Percentiles rank a stretch among this genome's conserved stretches.
phyloP scores from a whole-genome alignment of 352 stramenopile species.

The Blastocystis sp. region DNA sequence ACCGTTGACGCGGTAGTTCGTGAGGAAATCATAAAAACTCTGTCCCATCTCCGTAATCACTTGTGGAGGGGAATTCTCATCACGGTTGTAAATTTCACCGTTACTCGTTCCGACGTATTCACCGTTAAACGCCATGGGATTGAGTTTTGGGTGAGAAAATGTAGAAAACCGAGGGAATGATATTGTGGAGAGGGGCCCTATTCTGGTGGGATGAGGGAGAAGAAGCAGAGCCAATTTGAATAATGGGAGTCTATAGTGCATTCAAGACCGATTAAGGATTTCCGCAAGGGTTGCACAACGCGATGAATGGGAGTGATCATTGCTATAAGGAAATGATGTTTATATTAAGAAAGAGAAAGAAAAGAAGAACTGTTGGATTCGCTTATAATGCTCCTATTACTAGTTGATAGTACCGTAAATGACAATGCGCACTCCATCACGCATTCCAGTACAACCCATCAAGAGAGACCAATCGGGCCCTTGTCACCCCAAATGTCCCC shows the following conservation, averaged over 20 bases:
- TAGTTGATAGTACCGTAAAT: no score
- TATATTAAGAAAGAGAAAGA: no score
- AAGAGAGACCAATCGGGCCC: no score
- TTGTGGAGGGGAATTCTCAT: background rate
- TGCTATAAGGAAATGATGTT: no score
- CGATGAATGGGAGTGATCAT: no score
- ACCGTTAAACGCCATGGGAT: conserved; percentile 13
- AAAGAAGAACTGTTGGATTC: no score
- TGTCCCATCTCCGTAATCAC: conserved; percentile 4
- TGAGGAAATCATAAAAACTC: conserved; percentile 23
- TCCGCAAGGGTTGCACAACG: no score
- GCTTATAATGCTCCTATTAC: no score
- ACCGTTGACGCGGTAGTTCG: conserved; percentile 4
- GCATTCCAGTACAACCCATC: no score
- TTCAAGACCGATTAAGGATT: no score
- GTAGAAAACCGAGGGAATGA: background rate
- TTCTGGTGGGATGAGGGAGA: background rate
- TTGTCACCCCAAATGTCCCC: no score
- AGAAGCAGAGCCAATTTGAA: background rate
- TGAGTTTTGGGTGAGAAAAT: background rate
- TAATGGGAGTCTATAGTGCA: background rate
- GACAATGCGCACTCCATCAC: no score
- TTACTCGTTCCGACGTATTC: conserved; percentile 18
- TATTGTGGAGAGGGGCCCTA: background rate
- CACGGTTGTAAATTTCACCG: conserved; percentile 6